Percentiles rank a stretch among this genome's conserved stretches.
phyloP scores from a whole-genome alignment of 2,329 filamentous ascomycete genomes.

The Teratosphaeria pseudoeucalypti region DNA sequence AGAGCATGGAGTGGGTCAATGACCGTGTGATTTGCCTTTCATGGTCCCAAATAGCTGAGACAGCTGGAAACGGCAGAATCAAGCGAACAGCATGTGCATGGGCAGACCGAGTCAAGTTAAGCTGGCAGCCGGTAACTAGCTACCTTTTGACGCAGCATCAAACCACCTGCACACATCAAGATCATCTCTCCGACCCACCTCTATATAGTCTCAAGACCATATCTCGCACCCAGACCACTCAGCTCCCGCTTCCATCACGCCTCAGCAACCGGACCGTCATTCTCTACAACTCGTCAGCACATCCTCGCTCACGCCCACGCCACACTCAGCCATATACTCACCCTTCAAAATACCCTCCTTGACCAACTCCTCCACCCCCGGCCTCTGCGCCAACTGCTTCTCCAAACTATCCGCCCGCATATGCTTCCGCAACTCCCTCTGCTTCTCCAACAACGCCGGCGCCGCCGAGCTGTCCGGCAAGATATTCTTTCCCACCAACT shows the following conservation, averaged over 20 bases:
- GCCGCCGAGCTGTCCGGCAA: conserved; percentile 69
- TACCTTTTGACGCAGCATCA: not conserved
- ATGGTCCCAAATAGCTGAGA: not conserved
- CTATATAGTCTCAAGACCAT: not conserved
- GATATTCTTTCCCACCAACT: conserved; percentile 79
- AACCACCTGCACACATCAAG: no score
- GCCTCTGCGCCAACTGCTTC: conserved; percentile 72
- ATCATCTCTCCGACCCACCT: not conserved
- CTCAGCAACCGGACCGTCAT: conserved; percentile 6
- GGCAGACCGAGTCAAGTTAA: not conserved
- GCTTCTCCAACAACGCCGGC: conserved; percentile 67
- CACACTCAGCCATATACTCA: conserved; percentile 2
- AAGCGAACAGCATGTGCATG: not conserved
- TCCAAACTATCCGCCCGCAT: conserved; percentile 83
- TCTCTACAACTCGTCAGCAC: not conserved
- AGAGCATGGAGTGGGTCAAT: no score
- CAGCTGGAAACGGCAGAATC: not conserved
- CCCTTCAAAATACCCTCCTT: conserved; percentile 65
- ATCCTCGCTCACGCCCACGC: not conserved
- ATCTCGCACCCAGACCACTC: not conserved
- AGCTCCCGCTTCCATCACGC: not conserved
- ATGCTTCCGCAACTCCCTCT: conserved; percentile 74
- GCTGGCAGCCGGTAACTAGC: not conserved
- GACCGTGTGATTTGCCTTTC: no score
- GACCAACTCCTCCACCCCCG: conserved; percentile 64